Base-by-base conservation (phyloP, 306 rosid genomes). In the Sesbania bispinosa region DNA sequence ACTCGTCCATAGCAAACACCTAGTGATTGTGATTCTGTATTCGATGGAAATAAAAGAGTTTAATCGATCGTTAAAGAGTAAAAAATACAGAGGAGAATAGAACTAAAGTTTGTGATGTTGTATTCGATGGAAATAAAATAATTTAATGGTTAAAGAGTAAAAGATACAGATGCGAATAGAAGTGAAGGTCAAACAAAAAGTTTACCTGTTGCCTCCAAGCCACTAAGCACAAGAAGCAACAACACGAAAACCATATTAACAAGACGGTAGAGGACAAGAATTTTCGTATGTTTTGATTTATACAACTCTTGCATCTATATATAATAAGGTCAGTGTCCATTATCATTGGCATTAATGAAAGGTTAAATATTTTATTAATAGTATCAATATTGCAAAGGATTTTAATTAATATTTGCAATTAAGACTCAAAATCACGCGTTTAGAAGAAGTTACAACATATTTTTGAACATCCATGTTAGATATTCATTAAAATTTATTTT, bases 1-100 rank as follows among this genome's bases (percentile, higher is more conserved):
- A 14, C 75, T 48, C 14, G 10, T 0, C 89, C 92, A 33, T 85
- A 76, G 11, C 89, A 85, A 0, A 82, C 85, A 16, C 89, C 85
- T 1, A 67, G 4, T 3, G 87, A 55, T 43, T 78, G 64, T 51
- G 78, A 85, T 5, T 46, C 85, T 80, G 62, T 1, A 13, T 19
- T 3, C 4, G 0, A 33, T 3, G 5, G 4, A 55, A 69, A 26
- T n/a, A n/a, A n/a, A n/a, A n/a, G n/a, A n/a, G n/a, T n/a, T n/a
- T n/a, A n/a, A n/a, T n/a, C n/a, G n/a, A n/a, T n/a, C n/a, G n/a
- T n/a, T n/a, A n/a, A n/a, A n/a, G n/a, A n/a, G n/a, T n/a, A n/a
- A n/a, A n/a, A n/a, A n/a, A n/a, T n/a, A n/a, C n/a, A n/a, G n/a
- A n/a, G n/a, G n/a, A n/a, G n/a, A n/a, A n/a, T n/a, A n/a, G n/a